Evolutionary conservation across 192 early-diverging fungal species (phyloP).

Genomic region (Linnemannia elongata): DNA sequence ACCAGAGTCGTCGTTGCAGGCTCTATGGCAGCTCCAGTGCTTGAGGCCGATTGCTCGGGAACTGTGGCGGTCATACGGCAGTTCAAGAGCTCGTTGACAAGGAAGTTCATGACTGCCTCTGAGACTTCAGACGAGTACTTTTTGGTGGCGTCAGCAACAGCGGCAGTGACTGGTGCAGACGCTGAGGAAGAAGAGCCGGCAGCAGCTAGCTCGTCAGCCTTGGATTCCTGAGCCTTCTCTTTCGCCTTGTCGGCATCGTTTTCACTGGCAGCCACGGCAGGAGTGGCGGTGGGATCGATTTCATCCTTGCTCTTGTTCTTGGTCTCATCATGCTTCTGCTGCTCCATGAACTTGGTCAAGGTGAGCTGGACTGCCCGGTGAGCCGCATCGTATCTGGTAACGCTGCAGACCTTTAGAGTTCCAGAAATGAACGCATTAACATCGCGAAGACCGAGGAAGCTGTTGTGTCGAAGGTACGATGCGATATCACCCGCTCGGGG

Average conservation of each 20-base stretch:
- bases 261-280: constrained; percentile 25
- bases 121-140: constrained; percentile 62
- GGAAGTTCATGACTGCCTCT: constrained; percentile 65
- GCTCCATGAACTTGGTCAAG: constrained; percentile 53
- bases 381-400: constrained; percentile 75
- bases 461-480: constrained; percentile 76
- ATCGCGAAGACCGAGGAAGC: constrained; percentile 77
- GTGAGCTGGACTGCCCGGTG: constrained; percentile 73
- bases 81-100: constrained; percentile 67
- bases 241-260: constrained; percentile 39
- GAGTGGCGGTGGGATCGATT: constrained; percentile 12
- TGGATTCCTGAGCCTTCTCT: constrained; percentile 13
- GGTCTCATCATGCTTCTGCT: constrained; percentile 7
- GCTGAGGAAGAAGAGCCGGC: constrained; percentile 10
- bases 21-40: neutral
- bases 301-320: constrained; percentile 29
- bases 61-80: constrained; percentile 6
- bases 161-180: constrained; percentile 15
- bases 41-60: neutral
- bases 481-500: constrained; percentile 78
- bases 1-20: neutral
- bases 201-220: neutral
- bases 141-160: constrained; percentile 40
- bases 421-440: constrained; percentile 77
- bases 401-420: constrained; percentile 68